Evolutionary conservation across 352 stramenopile species (phyloP), one percentile per base, ranked within the genome.

Genomic region (Hyaloperonospora brassicae): DNA sequence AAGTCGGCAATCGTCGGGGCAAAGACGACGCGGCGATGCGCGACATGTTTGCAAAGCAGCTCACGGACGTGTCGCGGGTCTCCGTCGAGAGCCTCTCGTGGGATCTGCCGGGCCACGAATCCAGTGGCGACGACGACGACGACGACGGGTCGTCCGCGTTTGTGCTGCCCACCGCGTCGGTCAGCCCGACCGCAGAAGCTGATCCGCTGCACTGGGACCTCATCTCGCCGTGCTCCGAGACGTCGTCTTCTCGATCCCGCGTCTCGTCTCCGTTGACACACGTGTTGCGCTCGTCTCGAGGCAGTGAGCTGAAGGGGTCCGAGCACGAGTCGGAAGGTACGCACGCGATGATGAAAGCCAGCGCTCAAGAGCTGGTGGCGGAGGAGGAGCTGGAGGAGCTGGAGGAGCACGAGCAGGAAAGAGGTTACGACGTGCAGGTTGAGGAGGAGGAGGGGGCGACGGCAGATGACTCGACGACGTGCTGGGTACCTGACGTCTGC

Each of bases 171-270:
- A 1, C 21, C 44, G 24, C 45, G 61, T 62, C 45, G 46, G 50
- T 59, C 21, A 27, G 17, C 12, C 42, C 8, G 23, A 11, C n/a
- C 9, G 5, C 21, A 38, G 49, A 30, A 34, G 52, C 47, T 17
- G 35, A 17, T 12, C 36, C n/a, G 30, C 30, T 64, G 31, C 63
- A 70, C 38, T 81, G 65, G 68, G 61, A 53, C 40, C 61, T 87
- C 43, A 71, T 87, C 27, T 87, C 77, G 25, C 77, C 77, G 11
- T 81, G 64, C 52, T 84, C 70, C 1, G 64, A 62, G 10, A 30
- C 64, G 5, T 40, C 40, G 13, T 68, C 60, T 24, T 55, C 64
- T 38, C 48, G 38, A 12, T 17, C 25, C 30, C 48, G 35, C 23
- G 11, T 53, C 10, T 13, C 67, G 31, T 64, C 58, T 43, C 53